Conservation (phyloP, 768 basidiomycete genomes). For the Amanita jacksonii region DNA sequence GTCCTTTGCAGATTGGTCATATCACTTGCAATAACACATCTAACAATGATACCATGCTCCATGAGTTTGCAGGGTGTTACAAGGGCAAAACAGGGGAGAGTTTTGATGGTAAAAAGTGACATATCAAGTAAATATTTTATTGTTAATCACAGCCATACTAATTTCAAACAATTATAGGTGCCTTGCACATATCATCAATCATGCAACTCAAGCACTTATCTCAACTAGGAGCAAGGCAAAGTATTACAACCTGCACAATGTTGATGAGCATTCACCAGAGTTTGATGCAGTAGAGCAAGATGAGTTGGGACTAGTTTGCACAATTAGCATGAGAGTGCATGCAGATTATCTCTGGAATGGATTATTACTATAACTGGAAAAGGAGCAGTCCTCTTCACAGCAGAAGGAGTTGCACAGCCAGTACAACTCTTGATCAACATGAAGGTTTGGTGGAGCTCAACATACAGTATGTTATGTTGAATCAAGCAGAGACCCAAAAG, state of each 20-base stretch:
- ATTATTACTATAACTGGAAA: neutral
- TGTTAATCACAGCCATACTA: too few species aligned
- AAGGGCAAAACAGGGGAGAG: neutral
- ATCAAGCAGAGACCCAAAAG: constrained; percentile 9
- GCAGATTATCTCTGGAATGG: constrained; percentile 4
- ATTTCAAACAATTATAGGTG: constrained; percentile 12
- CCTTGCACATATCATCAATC: constrained; percentile 3
- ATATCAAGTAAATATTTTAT: neutral
- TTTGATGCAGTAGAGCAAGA: constrained; percentile 15
- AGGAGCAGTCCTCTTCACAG: constrained; percentile 9
- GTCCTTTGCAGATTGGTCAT: neutral
- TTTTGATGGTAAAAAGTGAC: neutral
- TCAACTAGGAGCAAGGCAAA: constrained; percentile 17
- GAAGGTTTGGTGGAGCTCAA: constrained; percentile 18
- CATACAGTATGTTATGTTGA: constrained; percentile 19
- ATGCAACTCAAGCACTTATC: constrained; percentile 24
- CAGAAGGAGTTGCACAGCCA: constrained; percentile 12
- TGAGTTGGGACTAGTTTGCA: constrained; percentile 19
- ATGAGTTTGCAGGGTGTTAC: neutral
- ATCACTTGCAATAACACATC: neutral
- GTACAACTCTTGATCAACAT: constrained; percentile 16
- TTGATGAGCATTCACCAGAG: constrained; percentile 10
- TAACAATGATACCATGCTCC: neutral
- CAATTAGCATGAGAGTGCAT: constrained; percentile 18
- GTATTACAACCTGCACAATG: constrained; percentile 15